These are phyloP conservation scores for Ustanciosporium gigantosporum DNA, from an alignment of 1,284 basidiomycete genomes.

Conservation along the genomic window DNA sequence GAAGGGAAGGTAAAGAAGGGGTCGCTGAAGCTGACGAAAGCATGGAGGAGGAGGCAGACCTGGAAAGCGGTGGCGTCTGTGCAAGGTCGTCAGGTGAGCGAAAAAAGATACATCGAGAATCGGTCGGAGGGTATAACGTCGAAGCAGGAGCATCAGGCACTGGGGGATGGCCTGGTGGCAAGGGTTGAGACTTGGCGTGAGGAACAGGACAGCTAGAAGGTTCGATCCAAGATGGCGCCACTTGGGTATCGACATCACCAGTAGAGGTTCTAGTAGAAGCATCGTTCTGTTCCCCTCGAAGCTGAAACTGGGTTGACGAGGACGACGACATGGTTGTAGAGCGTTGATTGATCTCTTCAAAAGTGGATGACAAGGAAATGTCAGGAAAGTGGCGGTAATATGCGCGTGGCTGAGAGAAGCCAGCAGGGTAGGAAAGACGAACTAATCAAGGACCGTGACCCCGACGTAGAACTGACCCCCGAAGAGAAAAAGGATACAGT, in stretches of 20 bases:
- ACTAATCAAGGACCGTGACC: no score
- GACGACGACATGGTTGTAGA: no score
- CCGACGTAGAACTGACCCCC: no score
- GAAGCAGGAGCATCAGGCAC: conserved; percentile 42
- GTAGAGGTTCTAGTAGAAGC: neutral
- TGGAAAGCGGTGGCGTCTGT: conserved; percentile 47
- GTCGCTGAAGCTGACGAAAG: conserved; percentile 12
- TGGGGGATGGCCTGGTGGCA: conserved; percentile 59
- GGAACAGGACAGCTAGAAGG: conserved; percentile 52
- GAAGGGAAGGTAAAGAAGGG: conserved; percentile 20
- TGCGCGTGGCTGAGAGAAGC: no score
- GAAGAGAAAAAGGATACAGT: no score
- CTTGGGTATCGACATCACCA: conserved; percentile 1
- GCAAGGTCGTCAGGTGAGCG: conserved; percentile 51
- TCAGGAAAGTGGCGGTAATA: no score
- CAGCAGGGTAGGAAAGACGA: no score
- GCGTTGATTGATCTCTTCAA: no score
- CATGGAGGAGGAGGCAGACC: conserved; percentile 25
- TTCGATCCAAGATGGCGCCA: conserved; percentile 29
- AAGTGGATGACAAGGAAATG: no score
- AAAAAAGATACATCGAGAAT: conserved; percentile 55
- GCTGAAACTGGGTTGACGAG: no score
- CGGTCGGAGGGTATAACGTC: conserved; percentile 50
- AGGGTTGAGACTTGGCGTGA: conserved; percentile 52
- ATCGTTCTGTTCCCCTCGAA: no score